A percentile compares a stretch with the other conserved stretches of the same genome.
phyloP scores from a whole-genome alignment of 2,329 filamentous ascomycete species.

The Aspergillus melleus region DNA sequence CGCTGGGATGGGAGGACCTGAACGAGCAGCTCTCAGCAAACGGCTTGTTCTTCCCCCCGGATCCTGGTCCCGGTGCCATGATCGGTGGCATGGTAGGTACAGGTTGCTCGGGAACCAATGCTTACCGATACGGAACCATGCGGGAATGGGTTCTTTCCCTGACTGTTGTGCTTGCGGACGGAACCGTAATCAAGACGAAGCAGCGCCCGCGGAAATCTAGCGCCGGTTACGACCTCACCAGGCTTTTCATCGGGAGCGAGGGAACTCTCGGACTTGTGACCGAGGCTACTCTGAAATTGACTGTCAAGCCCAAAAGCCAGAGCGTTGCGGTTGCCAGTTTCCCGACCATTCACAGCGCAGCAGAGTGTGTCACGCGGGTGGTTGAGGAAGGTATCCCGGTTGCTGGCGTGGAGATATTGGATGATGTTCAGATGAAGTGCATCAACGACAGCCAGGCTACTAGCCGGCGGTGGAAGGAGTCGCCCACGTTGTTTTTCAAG shows the following conservation, averaged over 20 bases:
- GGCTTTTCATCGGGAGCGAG: conserved; percentile 86
- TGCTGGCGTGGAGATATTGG: conserved; percentile 88
- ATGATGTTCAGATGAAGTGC: conserved; percentile 83
- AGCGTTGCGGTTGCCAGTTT: conserved; percentile 77
- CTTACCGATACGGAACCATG: conserved; percentile 93
- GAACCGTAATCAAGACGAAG: conserved; percentile 84
- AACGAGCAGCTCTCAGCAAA: conserved; percentile 74
- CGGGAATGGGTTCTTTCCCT: conserved; percentile 86
- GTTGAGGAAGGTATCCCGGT: conserved; percentile 80
- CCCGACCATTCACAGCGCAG: conserved; percentile 65
- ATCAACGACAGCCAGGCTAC: conserved; percentile 57
- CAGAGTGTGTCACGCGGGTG: conserved; percentile 75
- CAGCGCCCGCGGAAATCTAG: conserved; percentile 86
- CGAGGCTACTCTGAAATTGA: conserved; percentile 85
- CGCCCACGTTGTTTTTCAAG: conserved; percentile 73
- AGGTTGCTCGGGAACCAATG: conserved; percentile 71
- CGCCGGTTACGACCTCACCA: conserved; percentile 88
- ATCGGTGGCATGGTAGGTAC: conserved; percentile 71
- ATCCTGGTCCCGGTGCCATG: conserved; percentile 87
- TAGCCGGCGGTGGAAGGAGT: conserved; percentile 62
- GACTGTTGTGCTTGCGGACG: conserved; percentile 86
- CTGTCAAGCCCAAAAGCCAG: conserved; percentile 74
- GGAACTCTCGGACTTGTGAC: conserved; percentile 89
- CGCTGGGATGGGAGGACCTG: conserved; percentile 80
- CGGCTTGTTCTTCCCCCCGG: conserved; percentile 86